These are phyloP conservation scores for Excoecaria agallocha DNA, from an alignment of 345 rosid genomes.

Conservation along the genomic window DNA sequence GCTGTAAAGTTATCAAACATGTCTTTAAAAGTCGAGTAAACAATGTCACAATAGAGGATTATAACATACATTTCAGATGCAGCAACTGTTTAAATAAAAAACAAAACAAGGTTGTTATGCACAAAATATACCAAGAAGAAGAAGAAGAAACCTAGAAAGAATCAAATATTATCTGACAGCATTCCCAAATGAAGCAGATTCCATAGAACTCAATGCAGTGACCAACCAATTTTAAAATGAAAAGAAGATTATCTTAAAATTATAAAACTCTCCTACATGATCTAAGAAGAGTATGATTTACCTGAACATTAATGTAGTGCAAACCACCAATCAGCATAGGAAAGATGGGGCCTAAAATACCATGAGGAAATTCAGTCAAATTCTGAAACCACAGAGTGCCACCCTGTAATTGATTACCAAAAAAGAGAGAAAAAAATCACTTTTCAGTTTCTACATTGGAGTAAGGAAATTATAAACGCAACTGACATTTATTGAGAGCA, in stretches of 20 bases:
- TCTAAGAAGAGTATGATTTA: slow-evolving; percentile 15
- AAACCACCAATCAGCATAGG: slow-evolving; percentile 71
- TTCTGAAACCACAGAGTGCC: slow-evolving; percentile 91
- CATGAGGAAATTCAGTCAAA: slow-evolving; percentile 74
- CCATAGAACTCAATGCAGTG: neutral
- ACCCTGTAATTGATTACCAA: slow-evolving; percentile 56
- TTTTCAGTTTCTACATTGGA: neutral
- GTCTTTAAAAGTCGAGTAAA: neutral
- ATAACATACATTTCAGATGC: neutral
- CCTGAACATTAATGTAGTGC: slow-evolving; percentile 84
- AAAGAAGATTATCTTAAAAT: neutral
- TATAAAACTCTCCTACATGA: too few relatives aligned
- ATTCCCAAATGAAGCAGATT: neutral
- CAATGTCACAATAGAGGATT: neutral
- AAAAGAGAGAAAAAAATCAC: neutral
- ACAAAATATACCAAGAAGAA: neutral
- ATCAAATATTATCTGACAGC: neutral
- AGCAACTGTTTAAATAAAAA: neutral
- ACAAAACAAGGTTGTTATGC: neutral
- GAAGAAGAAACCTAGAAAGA: neutral
- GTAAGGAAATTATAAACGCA: neutral
- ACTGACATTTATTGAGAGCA: too few relatives aligned
- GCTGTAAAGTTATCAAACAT: slow-evolving; percentile 35
- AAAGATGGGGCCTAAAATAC: slow-evolving; percentile 59
- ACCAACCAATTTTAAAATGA: neutral